A percentile compares a stretch with the other conserved stretches of the same genome.
Conservation (phyloP, 2,329 filamentous ascomycete genomes). For the Verticillium albo-atrum region DNA sequence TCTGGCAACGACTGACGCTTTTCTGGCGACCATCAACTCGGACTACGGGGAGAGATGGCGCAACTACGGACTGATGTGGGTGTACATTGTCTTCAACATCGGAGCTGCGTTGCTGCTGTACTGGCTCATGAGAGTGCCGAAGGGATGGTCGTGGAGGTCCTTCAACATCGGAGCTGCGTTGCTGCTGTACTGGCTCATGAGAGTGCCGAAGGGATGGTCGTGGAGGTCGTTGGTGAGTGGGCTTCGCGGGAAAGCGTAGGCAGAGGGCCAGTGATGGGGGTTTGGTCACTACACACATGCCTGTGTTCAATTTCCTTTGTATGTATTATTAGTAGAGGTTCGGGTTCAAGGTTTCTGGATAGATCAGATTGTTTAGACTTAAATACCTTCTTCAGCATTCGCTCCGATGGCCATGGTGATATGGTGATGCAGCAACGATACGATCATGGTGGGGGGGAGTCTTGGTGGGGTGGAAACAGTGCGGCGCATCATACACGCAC, state of each 20-base stretch:
- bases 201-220: conserved; percentile 20
- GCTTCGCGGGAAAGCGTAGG: not conserved
- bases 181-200: conserved; percentile 40
- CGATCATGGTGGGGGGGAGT: not conserved
- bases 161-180: conserved; percentile 47
- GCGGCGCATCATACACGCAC: not conserved
- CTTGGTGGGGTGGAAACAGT: not conserved
- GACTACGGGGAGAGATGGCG: conserved; percentile 47
- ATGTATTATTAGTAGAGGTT: not conserved
- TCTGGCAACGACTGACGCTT: conserved; percentile 30
- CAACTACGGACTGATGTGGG: conserved; percentile 50
- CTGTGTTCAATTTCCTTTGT: not conserved
- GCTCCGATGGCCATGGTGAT: not conserved
- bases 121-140: conserved; percentile 33
- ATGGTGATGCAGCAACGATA: no score
- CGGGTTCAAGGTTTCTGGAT: no score
- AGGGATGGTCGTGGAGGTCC: no score
- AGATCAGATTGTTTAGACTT: not conserved
- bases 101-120: conserved; percentile 43
- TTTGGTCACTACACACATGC: not conserved
- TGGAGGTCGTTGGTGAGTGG: not conserved
- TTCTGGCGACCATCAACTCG: conserved; percentile 32
- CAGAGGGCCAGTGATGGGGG: not conserved
- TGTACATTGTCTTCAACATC: conserved; percentile 47
- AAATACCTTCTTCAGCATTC: not conserved